Evolutionary conservation across 768 basidiomycete genomes (phyloP), one percentile per base, ranked within the genome.

Genomic region (Amanita brunnescens): DNA sequence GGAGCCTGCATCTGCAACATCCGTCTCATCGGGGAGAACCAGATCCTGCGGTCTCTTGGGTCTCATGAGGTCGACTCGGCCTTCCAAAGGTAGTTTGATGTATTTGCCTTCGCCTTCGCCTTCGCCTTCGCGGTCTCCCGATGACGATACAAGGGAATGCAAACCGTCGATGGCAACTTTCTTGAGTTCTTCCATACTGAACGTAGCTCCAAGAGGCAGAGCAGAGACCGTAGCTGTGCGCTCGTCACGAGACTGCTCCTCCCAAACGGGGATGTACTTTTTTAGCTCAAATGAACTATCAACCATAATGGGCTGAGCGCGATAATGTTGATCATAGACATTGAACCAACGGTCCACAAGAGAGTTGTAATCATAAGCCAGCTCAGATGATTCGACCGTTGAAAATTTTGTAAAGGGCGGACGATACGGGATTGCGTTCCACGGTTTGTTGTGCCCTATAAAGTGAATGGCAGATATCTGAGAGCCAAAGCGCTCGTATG

Each of bases 401-500:
- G 59, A 49, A 2, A 55, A 30, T 9, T 67, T 62, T 55, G 61
- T 57, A 64, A 70, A 79, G 1, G 89, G 83, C 8, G 83, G 72
- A 29, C 91, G 83, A 64, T 75, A 82, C 42, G 79, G 65, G 45
- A 92, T 73, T 14, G 81, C 78, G 45, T 81, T 74, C 95, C 96
- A 99, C 12, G 96, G 95, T 69, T 99, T 99, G 66, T 90, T 80
- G n/a, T 82, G 77, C 13, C 95, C 95, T 58, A 98, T 97, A 61
- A 96, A 97, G 66, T 97, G 93, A 53, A 96, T 78, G 51, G 82
- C 84, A 42, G 81, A 80, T 64, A 94, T 94, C 58, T 85, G 76
- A 39, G 87, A 80, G 30, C 92, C 93, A 61, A 87, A 97, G 35
- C 94, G 87, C 64, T 87, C 84, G 66, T 96, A 97, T 10, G 96